These are phyloP conservation scores for Talaromyces verruculosus DNA, from an alignment of 2,329 filamentous ascomycete species.

Conservation along the genomic window DNA sequence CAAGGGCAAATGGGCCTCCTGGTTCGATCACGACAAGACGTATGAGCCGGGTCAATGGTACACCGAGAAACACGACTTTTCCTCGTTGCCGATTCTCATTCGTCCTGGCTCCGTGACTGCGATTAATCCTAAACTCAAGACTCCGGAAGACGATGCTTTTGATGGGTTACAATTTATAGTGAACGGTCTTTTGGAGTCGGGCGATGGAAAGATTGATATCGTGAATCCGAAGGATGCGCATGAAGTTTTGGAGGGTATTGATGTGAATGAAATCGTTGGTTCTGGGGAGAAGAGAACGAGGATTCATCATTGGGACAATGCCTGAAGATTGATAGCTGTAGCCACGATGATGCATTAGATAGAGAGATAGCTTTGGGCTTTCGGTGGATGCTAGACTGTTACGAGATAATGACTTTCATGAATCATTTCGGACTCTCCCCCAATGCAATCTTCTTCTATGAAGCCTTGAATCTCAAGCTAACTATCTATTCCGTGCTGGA, in stretches of 20 bases:
- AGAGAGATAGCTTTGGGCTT: not conserved
- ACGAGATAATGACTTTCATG: not conserved
- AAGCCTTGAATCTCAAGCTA: no score
- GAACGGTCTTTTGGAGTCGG: not conserved
- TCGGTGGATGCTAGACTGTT: not conserved
- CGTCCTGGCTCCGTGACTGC: conserved; percentile 44
- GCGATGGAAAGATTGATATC: conserved; percentile 5
- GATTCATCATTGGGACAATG: not conserved
- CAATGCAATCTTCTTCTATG: no score
- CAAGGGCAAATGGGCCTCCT: conserved; percentile 52
- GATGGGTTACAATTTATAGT: conserved; percentile 19
- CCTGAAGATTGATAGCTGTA: not conserved
- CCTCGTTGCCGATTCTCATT: conserved; percentile 59
- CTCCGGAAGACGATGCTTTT: conserved; percentile 16
- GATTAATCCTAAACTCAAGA: conserved; percentile 13
- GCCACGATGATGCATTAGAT: not conserved
- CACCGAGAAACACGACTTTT: conserved; percentile 59
- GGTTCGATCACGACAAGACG: conserved; percentile 46
- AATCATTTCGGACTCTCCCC: no score
- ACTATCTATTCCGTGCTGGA: no score
- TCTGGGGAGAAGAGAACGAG: not conserved
- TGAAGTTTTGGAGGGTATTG: conserved; percentile 47
- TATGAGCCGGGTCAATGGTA: conserved; percentile 55
- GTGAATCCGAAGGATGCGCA: conserved; percentile 16
- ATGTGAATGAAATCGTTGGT: not conserved